Conservation (phyloP, 2,329 filamentous ascomycete species). For the Fusarium phyllophilum region DNA sequence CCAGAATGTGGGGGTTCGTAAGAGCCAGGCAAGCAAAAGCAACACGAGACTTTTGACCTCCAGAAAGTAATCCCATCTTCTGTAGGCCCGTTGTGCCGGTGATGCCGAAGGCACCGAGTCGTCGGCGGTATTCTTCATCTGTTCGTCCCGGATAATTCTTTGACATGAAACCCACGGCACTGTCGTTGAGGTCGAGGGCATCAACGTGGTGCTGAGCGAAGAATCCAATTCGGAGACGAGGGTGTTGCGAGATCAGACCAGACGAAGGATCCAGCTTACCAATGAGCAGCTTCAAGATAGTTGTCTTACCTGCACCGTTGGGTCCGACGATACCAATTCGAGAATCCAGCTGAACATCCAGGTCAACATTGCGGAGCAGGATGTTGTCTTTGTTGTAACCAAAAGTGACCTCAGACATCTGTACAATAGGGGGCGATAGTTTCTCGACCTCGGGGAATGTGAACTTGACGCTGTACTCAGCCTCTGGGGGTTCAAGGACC, state of each 20-base stretch:
- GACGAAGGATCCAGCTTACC: slow-evolving; percentile 80
- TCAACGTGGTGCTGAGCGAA: slow-evolving; percentile 99
- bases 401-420: slow-evolving; percentile 93
- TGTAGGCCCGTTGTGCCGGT: slow-evolving; percentile 97
- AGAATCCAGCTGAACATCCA: slow-evolving; percentile 97
- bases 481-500: slow-evolving; percentile 86
- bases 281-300: slow-evolving; percentile 96
- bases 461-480: slow-evolving; percentile 96
- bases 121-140: slow-evolving; percentile 96
- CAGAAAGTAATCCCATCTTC: slow-evolving; percentile 92
- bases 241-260: slow-evolving; percentile 88
- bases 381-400: slow-evolving; percentile 85
- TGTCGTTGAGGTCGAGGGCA: slow-evolving; percentile 87
- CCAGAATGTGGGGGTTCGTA: slow-evolving; percentile 94
- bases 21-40: slow-evolving; percentile 96
- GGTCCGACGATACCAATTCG: slow-evolving; percentile 99
- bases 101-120: slow-evolving; percentile 88
- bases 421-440: slow-evolving; percentile 94
- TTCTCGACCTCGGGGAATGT: slow-evolving; percentile 98
- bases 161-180: slow-evolving; percentile 95
- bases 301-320: slow-evolving; percentile 98
- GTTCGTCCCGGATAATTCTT: slow-evolving; percentile 89
- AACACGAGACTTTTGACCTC: slow-evolving; percentile 98
- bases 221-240: slow-evolving; percentile 90
- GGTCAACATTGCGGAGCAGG: slow-evolving; percentile 85